Evolutionary conservation across 1,139 yeast genomes (phyloP).

Genomic region (Yamadazyma friedrichii): DNA sequence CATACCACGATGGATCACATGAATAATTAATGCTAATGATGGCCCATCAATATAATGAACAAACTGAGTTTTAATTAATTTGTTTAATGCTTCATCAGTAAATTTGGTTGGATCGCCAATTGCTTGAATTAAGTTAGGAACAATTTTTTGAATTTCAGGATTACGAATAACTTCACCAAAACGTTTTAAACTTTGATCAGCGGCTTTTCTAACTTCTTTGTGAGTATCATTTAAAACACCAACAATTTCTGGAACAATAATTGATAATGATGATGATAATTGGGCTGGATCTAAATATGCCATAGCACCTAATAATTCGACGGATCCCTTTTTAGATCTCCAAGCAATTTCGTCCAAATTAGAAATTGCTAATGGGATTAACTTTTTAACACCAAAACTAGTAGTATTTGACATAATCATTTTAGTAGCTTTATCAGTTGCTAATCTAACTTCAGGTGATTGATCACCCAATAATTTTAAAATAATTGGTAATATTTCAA

Average conservation of each 20-base stretch:
- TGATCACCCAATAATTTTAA: slow-evolving; percentile 83
- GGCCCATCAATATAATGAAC: slow-evolving; percentile 99
- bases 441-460: slow-evolving; percentile 80
- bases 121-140: slow-evolving; percentile 86
- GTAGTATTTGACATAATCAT: slow-evolving; percentile 90
- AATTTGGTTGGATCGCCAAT: slow-evolving; percentile 92
- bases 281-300: slow-evolving; percentile 96
- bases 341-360: slow-evolving; percentile 88
- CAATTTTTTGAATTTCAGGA: slow-evolving; percentile 91
- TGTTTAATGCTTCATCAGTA: slow-evolving; percentile 86
- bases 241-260: slow-evolving; percentile 93
- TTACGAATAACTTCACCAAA: slow-evolving; percentile 97
- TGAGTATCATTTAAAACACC: slow-evolving; percentile 94
- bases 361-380: slow-evolving; percentile 86
- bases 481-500: slow-evolving; percentile 81
- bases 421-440: slow-evolving; percentile 85
- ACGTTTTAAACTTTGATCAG: slow-evolving; percentile 81
- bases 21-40: slow-evolving; percentile 89
- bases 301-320: slow-evolving; percentile 94
- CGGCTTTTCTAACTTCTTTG: slow-evolving; percentile 94
- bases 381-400: slow-evolving; percentile 84
- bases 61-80: slow-evolving; percentile 85
- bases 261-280: slow-evolving; percentile 81
- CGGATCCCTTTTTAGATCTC: slow-evolving; percentile 97
- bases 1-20: slow-evolving; percentile 94